Base-by-base conservation (phyloP, 1,139 yeast species). In the Meyerozyma smithsonii region DNA sequence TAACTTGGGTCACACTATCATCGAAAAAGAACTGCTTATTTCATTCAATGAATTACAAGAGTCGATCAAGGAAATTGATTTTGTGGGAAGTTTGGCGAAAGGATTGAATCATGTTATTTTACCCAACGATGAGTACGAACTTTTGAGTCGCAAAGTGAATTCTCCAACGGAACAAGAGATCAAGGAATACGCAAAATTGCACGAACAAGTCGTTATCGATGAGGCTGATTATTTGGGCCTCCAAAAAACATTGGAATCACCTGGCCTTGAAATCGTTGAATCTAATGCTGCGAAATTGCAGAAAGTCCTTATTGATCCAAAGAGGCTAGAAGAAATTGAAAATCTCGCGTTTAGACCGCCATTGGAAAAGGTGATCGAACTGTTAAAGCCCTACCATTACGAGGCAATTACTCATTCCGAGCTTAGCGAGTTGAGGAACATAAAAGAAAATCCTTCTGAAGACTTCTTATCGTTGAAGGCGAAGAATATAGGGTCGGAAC, bases 101-200 rank as follows among this genome's bases (percentile, higher is more conserved):
- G 8, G 4, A 17, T 11, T 30, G 21, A 14, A 21, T 1, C 42
- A 52, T 20, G 37, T 43, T 10, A 11, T 60, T 8, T 36, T 62
- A 10, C 48, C 52, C 4, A 45, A 42, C 16, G 45, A 45, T 19
- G 64, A 61, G 28, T 55, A 59, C 39, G 50, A 51, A 4, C 33
- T 41, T 28, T 42, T 30, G 43, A 12, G 8, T 21, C 42, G 43
- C 15, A 14, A 36, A 14, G 24, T 6, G 14, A 14, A 15, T 7
- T 10, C 39, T 23, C 47, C 56, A 3, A 49, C 58, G 1, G 55
- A 48, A 3, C 12, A 30, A 17, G 34, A 16, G 21, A 11, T 30
- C 8, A 14, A 57, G 36, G 61, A 56, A 17, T 58, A 58, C 38
- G 73, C 73, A 1, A 56, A 54, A 36, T 11, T 17, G 17, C 30